phyloP scores from a whole-genome alignment of 352 stramenopile species.

The Blastocystis sp. region DNA sequence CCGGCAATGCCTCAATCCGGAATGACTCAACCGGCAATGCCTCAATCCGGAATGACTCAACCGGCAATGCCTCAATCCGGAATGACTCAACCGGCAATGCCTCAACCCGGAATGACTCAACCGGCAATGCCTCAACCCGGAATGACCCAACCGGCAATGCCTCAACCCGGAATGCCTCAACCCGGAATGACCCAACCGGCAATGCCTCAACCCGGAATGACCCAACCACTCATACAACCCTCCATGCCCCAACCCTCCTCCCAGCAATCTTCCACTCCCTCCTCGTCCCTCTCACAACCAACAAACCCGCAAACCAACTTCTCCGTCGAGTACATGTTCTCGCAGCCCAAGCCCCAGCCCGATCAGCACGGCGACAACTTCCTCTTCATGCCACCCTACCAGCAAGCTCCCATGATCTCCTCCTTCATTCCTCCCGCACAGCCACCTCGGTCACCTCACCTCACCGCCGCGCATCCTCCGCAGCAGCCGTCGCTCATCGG shows the following conservation, averaged over 20 bases:
- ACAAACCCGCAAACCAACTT: not conserved
- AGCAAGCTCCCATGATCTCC: not conserved
- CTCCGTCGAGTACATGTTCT: slow-evolving; percentile 39
- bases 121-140: not conserved
- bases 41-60: not conserved
- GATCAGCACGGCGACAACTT: not conserved
- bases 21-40: not conserved
- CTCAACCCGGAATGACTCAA: not conserved
- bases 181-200: not conserved
- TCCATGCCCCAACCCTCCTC: not conserved
- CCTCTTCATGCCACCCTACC: not conserved
- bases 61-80: not conserved
- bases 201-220: not conserved
- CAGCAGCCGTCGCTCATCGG: not conserved
- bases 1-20: not conserved
- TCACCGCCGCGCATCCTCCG: not conserved
- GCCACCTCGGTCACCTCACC: not conserved
- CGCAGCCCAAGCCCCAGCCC: not conserved
- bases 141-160: not conserved
- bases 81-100: not conserved
- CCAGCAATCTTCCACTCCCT: not conserved
- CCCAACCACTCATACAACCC: not conserved
- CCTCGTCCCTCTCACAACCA: not conserved
- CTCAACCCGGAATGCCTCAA: not conserved
- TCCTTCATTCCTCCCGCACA: not conserved